Conservation (phyloP, 345 rosid genomes). For the Noccaea bulbosa region DNA sequence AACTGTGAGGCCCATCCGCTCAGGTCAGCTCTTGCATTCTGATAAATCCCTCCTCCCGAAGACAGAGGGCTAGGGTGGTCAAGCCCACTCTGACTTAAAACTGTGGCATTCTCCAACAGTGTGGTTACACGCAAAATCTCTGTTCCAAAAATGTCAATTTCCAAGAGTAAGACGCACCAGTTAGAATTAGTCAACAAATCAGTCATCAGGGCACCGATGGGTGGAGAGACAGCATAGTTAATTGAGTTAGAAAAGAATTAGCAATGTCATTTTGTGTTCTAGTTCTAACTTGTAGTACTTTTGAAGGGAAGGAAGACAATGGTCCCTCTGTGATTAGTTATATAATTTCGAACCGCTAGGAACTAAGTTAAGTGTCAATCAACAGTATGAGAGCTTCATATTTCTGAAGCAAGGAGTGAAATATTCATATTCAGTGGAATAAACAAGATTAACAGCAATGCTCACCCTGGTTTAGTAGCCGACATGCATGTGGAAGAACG, state of each 20-base stretch:
- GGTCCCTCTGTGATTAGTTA: neutral
- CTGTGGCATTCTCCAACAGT: conserved; percentile 98
- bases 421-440: neutral
- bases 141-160: conserved; percentile 98
- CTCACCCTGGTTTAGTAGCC: conserved; percentile 82
- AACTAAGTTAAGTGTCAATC: neutral
- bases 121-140: conserved; percentile 98
- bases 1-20: conserved; percentile 90
- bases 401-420: conserved; percentile 23
- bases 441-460: conserved; percentile 20
- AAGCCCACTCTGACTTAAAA: conserved; percentile 96
- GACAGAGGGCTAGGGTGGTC: conserved; percentile 93
- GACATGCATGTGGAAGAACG: conserved; percentile 63
- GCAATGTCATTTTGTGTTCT: neutral
- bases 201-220: conserved; percentile 68
- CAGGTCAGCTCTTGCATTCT: conserved; percentile 94
- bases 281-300: neutral
- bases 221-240: conserved; percentile 58
- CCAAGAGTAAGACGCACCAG: conserved; percentile 93
- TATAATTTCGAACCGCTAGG: neutral
- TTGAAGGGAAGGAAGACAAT: conserved; percentile 4
- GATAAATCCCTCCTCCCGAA: conserved; percentile 92
- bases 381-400: conserved; percentile 23
- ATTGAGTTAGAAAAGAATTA: conserved; percentile 53
- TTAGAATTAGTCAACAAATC: conserved; percentile 77